Conservation (phyloP, 495 filamentous ascomycete species). For the Hypomontagnella monticulosa region DNA sequence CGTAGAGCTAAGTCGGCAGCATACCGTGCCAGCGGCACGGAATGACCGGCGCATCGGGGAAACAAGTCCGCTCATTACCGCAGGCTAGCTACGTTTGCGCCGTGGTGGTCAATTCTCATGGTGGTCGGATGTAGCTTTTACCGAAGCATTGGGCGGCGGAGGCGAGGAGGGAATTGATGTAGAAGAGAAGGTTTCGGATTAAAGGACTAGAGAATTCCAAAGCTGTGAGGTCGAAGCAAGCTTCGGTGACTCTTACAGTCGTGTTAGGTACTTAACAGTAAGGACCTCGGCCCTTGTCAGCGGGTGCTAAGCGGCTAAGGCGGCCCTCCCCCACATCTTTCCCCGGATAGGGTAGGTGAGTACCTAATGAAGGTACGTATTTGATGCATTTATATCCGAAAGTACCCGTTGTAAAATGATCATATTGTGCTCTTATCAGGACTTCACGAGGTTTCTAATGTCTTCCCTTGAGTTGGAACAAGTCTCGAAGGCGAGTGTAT, state of each 20-base stretch:
- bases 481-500: background rate
- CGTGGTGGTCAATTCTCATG: constrained; percentile 28
- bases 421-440: background rate
- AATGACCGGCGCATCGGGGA: constrained; percentile 35
- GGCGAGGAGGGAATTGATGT: constrained; percentile 1
- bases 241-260: constrained; percentile 19
- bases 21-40: constrained; percentile 20
- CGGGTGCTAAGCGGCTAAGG: constrained; percentile 5
- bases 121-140: constrained; percentile 29
- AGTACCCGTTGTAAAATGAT: constrained; percentile 21
- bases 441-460: background rate
- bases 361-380: background rate
- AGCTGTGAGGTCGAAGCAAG: constrained; percentile 22
- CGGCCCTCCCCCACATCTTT: constrained; percentile 24
- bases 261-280: background rate
- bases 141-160: constrained; percentile 2
- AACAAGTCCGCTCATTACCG: constrained; percentile 41
- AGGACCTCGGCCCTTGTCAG: constrained; percentile 23
- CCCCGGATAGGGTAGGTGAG: constrained; percentile 18
- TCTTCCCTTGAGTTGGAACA: background rate
- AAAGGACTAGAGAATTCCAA: constrained; percentile 22
- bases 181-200: constrained; percentile 9
- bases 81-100: constrained; percentile 41
- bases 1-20: constrained; percentile 16
- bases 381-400: constrained; percentile 16